Percentiles rank a stretch among this genome's conserved stretches.
Conservation (phyloP, 2,329 filamentous ascomycete genomes). For the Didymella arachidicola region DNA sequence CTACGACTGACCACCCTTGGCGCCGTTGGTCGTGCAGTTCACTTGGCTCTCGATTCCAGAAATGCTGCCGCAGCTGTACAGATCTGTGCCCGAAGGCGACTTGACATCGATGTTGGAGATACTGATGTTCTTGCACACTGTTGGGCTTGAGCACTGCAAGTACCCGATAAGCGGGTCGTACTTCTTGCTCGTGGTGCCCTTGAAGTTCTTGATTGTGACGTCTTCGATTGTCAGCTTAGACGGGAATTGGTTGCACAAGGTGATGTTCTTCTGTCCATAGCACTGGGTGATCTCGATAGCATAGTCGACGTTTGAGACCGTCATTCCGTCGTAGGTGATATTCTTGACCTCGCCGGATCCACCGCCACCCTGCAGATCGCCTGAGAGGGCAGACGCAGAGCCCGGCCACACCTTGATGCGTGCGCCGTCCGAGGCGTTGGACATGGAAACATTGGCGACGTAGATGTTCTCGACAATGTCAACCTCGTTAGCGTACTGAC, state of each 20-base stretch:
- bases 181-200: constrained; percentile 60
- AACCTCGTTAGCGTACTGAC: constrained; percentile 69
- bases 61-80: constrained; percentile 56
- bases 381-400: constrained; percentile 61
- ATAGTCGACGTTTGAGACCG: constrained; percentile 69
- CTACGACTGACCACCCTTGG: constrained; percentile 34
- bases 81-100: constrained; percentile 56
- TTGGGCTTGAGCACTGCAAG: constrained; percentile 55
- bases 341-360: constrained; percentile 69
- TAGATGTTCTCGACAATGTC: constrained; percentile 76
- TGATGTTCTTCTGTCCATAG: constrained; percentile 68
- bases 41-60: constrained; percentile 40
- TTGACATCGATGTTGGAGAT: constrained; percentile 54
- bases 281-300: constrained; percentile 72
- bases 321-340: constrained; percentile 71
- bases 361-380: constrained; percentile 71
- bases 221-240: constrained; percentile 64
- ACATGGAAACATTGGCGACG: constrained; percentile 49
- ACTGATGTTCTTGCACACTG: constrained; percentile 61
- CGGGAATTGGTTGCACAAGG: constrained; percentile 66
- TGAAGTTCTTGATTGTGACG: constrained; percentile 64
- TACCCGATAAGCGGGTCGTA: constrained; percentile 54
- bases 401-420: constrained; percentile 80
- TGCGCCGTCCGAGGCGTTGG: constrained; percentile 65
- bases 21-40: constrained; percentile 35